phyloP scores from a whole-genome alignment of 2,329 filamentous ascomycete genomes.

The Penicillium capsulatum region DNA sequence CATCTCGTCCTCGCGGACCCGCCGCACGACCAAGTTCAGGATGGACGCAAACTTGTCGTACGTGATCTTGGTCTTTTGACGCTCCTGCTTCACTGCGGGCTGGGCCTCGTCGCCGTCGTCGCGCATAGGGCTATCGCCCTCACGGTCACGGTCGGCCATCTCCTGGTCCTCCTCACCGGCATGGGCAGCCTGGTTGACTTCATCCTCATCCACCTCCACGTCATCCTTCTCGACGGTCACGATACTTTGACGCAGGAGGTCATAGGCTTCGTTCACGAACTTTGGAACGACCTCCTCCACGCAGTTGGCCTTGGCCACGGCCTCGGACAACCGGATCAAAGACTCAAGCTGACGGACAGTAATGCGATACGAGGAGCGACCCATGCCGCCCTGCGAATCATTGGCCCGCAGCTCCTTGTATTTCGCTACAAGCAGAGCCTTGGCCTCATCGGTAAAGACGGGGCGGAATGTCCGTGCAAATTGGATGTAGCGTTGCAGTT shows the following conservation, averaged over 20 bases:
- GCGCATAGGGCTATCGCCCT: constrained; percentile 53
- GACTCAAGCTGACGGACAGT: constrained; percentile 94
- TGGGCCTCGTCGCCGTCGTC: constrained; percentile 49
- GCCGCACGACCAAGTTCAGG: constrained; percentile 76
- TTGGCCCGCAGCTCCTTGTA: constrained; percentile 95
- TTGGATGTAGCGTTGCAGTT: constrained; percentile 93
- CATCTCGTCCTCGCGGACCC: constrained; percentile 77
- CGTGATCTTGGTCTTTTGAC: constrained; percentile 78
- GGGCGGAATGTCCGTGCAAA: constrained; percentile 94
- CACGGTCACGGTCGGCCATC: constrained; percentile 45
- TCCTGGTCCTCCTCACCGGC: constrained; percentile 48
- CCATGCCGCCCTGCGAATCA: constrained; percentile 89
- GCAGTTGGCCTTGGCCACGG: constrained; percentile 97
- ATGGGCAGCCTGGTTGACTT: constrained; percentile 42
- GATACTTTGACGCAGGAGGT: constrained; percentile 87
- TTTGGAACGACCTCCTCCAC: constrained; percentile 79
- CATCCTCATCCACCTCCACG: constrained; percentile 82
- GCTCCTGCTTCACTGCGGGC: constrained; percentile 30
- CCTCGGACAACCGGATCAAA: constrained; percentile 91
- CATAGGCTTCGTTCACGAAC: constrained; percentile 89
- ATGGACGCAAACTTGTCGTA: constrained; percentile 94
- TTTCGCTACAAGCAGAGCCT: constrained; percentile 76
- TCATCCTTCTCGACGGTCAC: constrained; percentile 98
- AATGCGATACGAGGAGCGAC: constrained; percentile 93
- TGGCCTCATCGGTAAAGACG: constrained; percentile 84